Base-by-base conservation (phyloP, 768 basidiomycete genomes). In the Cystobasidium tubakii region DNA sequence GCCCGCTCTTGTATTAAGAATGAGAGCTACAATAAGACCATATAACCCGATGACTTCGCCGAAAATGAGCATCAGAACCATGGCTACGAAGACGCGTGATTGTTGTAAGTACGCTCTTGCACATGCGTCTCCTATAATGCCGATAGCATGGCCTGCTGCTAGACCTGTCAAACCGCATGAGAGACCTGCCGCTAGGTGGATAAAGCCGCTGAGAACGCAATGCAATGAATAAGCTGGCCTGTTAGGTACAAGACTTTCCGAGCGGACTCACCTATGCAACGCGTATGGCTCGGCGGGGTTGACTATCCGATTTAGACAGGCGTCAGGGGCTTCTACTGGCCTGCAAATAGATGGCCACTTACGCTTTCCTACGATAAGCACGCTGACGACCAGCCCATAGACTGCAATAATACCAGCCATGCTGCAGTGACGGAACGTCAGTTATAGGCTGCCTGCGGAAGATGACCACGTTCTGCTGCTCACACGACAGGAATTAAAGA, bases 351-450 rank as follows among this genome's bases (percentile, higher is more conserved):
- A 36, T 46, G 29, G 39, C 66, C 15, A 84, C 86, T 78, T 75
- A 87, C 86, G 78, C 74, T 82, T 83, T 67, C 91, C 91, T 21
- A 89, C 85, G 75, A 96, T 96, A 72, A 98, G 86, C 34, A 97
- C 94, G 1, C 91, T 90, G 17, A 97, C 94, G 10, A 98, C 95
- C 50, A 98, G 85, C 9, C 94, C 94, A 80, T 97, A 98, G 43
- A 98, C 94, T 34, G 94, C 93, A 77, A 96, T 94, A 81, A 96
- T 96, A 83, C 94, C 93, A 73, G 92, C 90, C 93, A 97, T 96
- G 81, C 57, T 60, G 60, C n/a, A 21, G 25, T 62, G 29, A n/a
- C n/a, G 19, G 0, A 29, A 9, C 4, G 21, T 50, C 2, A 54
- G 46, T 36, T n/a, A 31, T 10, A 60, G 39, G 53, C 7, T n/a